Evolutionary conservation across 1,284 basidiomycete genomes (phyloP), one percentile per base, ranked within the genome.

Genomic region (Trametes versicolor): DNA sequence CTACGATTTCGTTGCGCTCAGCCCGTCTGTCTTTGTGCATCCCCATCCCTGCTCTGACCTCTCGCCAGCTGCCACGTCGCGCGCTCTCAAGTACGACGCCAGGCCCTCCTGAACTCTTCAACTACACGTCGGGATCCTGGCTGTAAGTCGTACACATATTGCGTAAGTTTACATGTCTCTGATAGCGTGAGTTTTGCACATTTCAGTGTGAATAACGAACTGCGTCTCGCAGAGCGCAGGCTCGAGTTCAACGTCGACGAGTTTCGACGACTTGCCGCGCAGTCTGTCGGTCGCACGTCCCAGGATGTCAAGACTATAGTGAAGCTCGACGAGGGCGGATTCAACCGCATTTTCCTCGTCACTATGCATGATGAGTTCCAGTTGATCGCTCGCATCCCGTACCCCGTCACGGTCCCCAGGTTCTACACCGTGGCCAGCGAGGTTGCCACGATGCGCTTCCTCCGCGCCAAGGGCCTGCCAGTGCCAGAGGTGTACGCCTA

Each of bases 401-500:
- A 84, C 76, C 82, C 81, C 4, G 63, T 70, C 54, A 80, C 76
- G 62, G 69, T 73, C 29, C 83, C 82, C 72, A 84, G 83, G 73
- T 79, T 65, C 74, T 82, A 75, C 70, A 78, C 80, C 69, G 58
- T 83, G 52, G 83, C 84, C 39, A 85, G 83, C 70, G 84, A 86
- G 76, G 85, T 83, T 25, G 83, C 84, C 61, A 86, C 84, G 17
- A 81, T 85, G 79, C 66, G 23, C 47, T 81, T 80, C 58, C 82
- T 85, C 67, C 83, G 83, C 75, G 75, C 80, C 72, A 70, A 48
- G 71, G 83, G 79, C 59, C 73, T 86, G 62, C 83, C 85, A 72
- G 69, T 82, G 66, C 82, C 83, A 27, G 36, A 85, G 73, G 75
- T 86, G 9, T 86, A 86, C 74, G 82, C 70, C 34, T 86, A 86